Conservation (phyloP, 2,329 filamentous ascomycete genomes). For the Septoria linicola region DNA sequence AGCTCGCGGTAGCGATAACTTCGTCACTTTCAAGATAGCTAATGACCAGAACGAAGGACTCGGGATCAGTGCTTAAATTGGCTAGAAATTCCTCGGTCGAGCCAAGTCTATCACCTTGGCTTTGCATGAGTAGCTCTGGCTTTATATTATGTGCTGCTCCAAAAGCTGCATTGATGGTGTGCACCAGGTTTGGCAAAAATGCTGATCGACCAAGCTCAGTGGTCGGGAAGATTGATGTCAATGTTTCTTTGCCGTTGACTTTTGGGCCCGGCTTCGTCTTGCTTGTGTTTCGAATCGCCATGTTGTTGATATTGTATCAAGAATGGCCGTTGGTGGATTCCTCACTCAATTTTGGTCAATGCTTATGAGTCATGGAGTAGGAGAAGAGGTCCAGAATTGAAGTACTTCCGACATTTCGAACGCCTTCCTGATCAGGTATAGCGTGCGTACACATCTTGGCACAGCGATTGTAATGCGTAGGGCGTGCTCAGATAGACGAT, state of each 20-base stretch:
- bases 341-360: neutral
- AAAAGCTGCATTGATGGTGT: constrained; percentile 21
- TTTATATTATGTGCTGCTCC: constrained; percentile 7
- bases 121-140: constrained; percentile 14
- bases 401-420: too few relatives aligned
- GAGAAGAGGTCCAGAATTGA: too few relatives aligned
- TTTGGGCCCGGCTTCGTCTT: constrained; percentile 4
- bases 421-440: too few relatives aligned
- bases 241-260: constrained; percentile 10
- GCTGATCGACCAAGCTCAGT: constrained; percentile 10
- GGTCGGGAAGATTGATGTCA: constrained; percentile 11
- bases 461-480: too few relatives aligned
- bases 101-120: constrained; percentile 10
- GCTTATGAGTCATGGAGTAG: too few relatives aligned
- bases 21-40: neutral
- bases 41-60: constrained; percentile 21
- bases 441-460: too few relatives aligned
- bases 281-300: neutral
- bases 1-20: constrained; percentile 22
- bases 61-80: constrained; percentile 15
- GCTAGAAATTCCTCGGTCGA: constrained; percentile 18
- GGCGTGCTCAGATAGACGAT: too few relatives aligned
- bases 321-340: too few relatives aligned
- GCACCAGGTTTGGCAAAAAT: constrained; percentile 15
- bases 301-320: neutral